These are phyloP conservation scores for Skeletonema grethae DNA, from an alignment of 108 stramenopile genomes.

Conservation along the genomic window DNA sequence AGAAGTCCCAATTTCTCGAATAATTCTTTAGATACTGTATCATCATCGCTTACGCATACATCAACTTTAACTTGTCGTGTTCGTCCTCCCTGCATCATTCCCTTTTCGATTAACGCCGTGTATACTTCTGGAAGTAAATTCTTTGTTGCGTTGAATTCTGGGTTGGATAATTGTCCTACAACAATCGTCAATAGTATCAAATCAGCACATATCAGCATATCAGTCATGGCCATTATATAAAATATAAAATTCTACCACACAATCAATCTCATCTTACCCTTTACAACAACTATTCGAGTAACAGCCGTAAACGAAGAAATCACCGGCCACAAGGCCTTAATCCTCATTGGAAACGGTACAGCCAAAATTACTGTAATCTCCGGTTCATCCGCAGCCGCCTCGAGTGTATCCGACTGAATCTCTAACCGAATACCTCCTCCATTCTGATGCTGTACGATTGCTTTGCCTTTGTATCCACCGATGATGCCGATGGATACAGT, in stretches of 20 bases:
- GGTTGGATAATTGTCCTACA: constrained; percentile 21
- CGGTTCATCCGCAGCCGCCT: constrained; percentile 5
- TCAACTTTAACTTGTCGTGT: constrained; percentile 44
- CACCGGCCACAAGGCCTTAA: constrained; percentile 42
- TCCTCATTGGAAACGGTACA: constrained; percentile 31
- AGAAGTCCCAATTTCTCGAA: constrained; percentile 29
- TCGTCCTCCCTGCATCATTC: constrained; percentile 57
- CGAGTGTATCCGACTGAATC: neutral
- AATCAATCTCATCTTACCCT: neutral
- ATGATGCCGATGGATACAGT: constrained; percentile 35
- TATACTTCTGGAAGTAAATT: constrained; percentile 26
- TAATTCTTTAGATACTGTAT: constrained; percentile 19
- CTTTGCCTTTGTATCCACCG: constrained; percentile 27
- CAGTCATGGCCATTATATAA: no score
- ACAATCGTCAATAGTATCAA: no score
- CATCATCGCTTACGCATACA: constrained; percentile 27
- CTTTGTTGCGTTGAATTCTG: constrained; percentile 32
- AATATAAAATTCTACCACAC: neutral
- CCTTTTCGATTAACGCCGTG: constrained; percentile 38
- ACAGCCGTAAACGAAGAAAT: constrained; percentile 33
- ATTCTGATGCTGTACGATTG: neutral
- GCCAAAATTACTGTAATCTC: constrained; percentile 41
- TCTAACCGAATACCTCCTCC: neutral
- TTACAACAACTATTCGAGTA: constrained; percentile 31
- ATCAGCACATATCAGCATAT: neutral